These are phyloP conservation scores for Hyaloraphidium curvatum DNA, from an alignment of 192 early-diverging fungal genomes.

Conservation along the genomic window DNA sequence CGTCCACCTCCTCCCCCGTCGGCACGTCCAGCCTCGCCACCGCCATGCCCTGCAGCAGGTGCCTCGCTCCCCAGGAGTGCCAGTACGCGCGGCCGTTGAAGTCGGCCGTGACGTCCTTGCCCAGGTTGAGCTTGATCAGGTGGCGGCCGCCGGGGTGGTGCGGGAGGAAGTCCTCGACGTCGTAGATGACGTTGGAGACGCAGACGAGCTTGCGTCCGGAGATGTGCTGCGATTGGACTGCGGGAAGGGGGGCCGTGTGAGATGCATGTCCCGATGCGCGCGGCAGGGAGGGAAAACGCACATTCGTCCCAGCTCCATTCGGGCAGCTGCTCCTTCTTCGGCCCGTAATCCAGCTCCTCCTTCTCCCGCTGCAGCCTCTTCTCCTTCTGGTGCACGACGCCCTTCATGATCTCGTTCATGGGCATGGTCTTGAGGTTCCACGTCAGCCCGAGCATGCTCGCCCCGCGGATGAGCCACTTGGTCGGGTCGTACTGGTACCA, in stretches of 20 bases:
- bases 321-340: slow-evolving; percentile 45
- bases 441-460: slow-evolving; percentile 37
- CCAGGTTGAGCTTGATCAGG: slow-evolving; percentile 47
- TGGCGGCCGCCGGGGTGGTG: slow-evolving; percentile 75
- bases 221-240: slow-evolving; percentile 37
- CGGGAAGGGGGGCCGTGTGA: slow-evolving; percentile 30
- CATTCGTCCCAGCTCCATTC: slow-evolving; percentile 17
- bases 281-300: slow-evolving; percentile 16
- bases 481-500: slow-evolving; percentile 66
- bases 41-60: neutral
- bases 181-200: slow-evolving; percentile 66
- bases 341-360: slow-evolving; percentile 50
- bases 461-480: slow-evolving; percentile 55
- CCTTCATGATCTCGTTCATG: slow-evolving; percentile 61
- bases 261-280: slow-evolving; percentile 1
- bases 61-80: slow-evolving; percentile 63
- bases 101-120: slow-evolving; percentile 64
- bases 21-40: neutral
- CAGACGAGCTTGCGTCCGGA: slow-evolving; percentile 56
- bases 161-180: slow-evolving; percentile 60
- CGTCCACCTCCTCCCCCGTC: no score
- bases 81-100: slow-evolving; percentile 85
- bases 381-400: slow-evolving; percentile 56
- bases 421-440: slow-evolving; percentile 58
- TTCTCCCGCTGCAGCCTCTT: slow-evolving; percentile 45